These are phyloP conservation scores for Geranium incanum DNA, from an alignment of 441 rosid species.

Conservation along the genomic window DNA sequence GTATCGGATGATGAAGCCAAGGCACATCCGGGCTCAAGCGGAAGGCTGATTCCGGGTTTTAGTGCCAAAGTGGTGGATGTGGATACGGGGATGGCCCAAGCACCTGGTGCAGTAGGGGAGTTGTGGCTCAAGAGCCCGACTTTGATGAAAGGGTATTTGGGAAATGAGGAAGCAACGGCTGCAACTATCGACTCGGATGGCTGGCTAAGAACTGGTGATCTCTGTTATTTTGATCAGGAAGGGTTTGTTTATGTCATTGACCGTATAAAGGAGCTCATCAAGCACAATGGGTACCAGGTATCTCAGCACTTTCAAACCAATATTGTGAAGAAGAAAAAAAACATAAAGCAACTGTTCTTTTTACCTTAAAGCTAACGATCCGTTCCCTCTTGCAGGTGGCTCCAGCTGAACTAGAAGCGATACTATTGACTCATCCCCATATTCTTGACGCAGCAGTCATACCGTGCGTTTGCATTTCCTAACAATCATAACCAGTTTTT, in stretches of 20 bases:
- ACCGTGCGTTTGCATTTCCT: conserved; percentile 30
- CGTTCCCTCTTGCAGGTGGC: conserved; percentile 32
- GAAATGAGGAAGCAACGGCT: conserved; percentile 42
- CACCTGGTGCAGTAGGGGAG: conserved; percentile 42
- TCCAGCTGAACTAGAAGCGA: conserved; percentile 61
- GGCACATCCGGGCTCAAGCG: conserved; percentile 40
- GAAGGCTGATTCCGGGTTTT: conserved; percentile 37
- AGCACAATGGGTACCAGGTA: conserved; percentile 53
- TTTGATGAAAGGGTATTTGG: conserved; percentile 45
- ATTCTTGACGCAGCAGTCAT: conserved; percentile 57
- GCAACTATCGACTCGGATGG: conserved; percentile 41
- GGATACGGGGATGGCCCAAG: conserved; percentile 36
- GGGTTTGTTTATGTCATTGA: conserved; percentile 53
- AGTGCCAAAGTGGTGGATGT: conserved; percentile 38
- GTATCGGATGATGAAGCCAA: conserved; percentile 25
- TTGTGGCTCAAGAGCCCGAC: conserved; percentile 47
- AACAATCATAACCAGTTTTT: too few relatives aligned
- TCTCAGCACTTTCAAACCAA: too few relatives aligned
- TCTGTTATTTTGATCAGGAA: conserved; percentile 48
- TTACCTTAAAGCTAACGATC: too few relatives aligned
- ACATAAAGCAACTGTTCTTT: too few relatives aligned
- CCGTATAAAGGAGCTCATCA: conserved; percentile 62
- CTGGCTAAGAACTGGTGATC: conserved; percentile 65
- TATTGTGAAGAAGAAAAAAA: too few relatives aligned
- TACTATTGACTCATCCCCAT: conserved; percentile 46